Percentiles rank a stretch among this genome's conserved stretches.
These are phyloP conservation scores for Pseudocercospora cruenta DNA, from an alignment of 2,329 filamentous ascomycete genomes.

Conservation along the genomic window DNA sequence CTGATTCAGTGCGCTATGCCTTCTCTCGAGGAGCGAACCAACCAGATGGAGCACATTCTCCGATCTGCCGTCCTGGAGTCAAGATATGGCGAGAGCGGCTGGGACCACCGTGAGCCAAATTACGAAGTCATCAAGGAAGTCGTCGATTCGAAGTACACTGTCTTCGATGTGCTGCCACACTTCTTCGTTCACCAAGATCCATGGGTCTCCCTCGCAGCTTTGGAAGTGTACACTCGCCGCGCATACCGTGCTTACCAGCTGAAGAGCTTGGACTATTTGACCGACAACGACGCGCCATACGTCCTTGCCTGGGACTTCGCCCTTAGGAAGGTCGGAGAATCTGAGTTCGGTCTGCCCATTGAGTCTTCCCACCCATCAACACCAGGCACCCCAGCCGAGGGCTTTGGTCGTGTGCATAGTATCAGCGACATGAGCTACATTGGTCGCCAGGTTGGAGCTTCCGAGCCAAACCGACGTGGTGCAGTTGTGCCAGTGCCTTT, in stretches of 20 bases:
- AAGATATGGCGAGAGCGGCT: constrained; percentile 95
- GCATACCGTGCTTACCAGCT: constrained; percentile 95
- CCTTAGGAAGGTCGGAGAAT: constrained; percentile 87
- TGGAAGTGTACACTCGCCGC: constrained; percentile 94
- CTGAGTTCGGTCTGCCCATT: constrained; percentile 82
- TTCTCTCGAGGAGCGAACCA: constrained; percentile 89
- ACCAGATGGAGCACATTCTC: constrained; percentile 98
- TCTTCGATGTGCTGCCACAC: constrained; percentile 90
- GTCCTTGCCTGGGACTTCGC: constrained; percentile 93
- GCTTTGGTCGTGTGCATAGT: constrained; percentile 84
- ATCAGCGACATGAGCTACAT: constrained; percentile 97
- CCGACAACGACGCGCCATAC: constrained; percentile 74
- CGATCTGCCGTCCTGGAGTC: constrained; percentile 94
- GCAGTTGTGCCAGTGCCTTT: constrained; percentile 93
- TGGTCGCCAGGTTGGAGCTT: constrained; percentile 65
- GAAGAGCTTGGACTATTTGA: constrained; percentile 85
- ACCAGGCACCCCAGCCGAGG: constrained; percentile 63
- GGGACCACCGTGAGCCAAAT: constrained; percentile 92
- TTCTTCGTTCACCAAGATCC: constrained; percentile 95
- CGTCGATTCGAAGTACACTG: constrained; percentile 97
- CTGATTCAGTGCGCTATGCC: constrained; percentile 96
- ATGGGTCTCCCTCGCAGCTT: constrained; percentile 89
- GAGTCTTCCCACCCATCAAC: constrained; percentile 77
- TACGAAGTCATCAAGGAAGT: constrained; percentile 94
- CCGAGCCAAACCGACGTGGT: constrained; percentile 83